Evolutionary conservation across 306 rosid genomes (phyloP), one percentile per base, ranked within the genome.

Genomic region (Cucurbita ficifolia): DNA sequence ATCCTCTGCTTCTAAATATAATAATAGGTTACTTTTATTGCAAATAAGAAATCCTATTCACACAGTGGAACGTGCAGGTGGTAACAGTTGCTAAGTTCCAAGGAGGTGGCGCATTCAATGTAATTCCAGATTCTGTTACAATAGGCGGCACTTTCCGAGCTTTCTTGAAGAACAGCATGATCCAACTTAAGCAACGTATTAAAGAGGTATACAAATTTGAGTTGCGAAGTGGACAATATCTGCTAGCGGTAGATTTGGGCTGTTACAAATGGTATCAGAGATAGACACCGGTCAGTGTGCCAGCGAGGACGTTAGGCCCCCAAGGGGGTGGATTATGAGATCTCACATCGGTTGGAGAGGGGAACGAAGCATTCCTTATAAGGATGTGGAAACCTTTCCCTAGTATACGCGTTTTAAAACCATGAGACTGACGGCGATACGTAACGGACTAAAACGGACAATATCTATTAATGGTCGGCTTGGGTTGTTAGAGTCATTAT

Each of bases 101-200:
- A 75, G 95, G 99, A 78, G 99, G 91, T 76, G 91, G 83, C 51
- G 96, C 97, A 21, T 86, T 91, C 80, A 94, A 94, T 75, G 91
- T 94, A 59, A 94, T 94, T 83, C 97, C 96, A 43, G 97, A 94
- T 76, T 91, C 87, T 71, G 96, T 94, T 70, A 83, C 86, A 18
- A 85, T 94, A 76, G 96, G 96, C 21, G 97, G 97, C 79, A 91
- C 97, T 49, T 89, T 94, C 82, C 86, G 92, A 54, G 89, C 90
- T 70, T 85, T 94, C 73, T 79, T 88, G 38, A 78, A 60, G 76
- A 77, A 86, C 68, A 85, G 82, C 76, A 73, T 90, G n/a, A 3
- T 62, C 58, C 86, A 83, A 68, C 86, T 91, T 40, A 81, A 68
- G 73, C 83, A 75, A 40, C 87, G 92, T 10, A 86, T 94, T 78